Evolutionary conservation across 805 yeast genomes (phyloP).

Genomic region (Cyberlindnera saturnus): DNA sequence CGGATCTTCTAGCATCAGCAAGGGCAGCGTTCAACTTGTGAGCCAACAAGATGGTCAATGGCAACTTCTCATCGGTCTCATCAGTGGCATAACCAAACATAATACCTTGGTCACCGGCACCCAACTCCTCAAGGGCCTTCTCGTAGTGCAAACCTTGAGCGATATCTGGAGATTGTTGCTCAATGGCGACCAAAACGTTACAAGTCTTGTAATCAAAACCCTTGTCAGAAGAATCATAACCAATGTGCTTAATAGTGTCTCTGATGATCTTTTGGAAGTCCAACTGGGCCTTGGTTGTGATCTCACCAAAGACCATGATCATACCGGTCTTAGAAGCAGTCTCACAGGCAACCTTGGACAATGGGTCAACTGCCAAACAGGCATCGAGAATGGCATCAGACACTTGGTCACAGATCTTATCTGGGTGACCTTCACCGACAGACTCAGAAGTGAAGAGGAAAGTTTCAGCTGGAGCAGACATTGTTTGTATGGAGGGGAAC

Average conservation of each 20-base stretch:
- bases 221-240: slow-evolving; percentile 92
- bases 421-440: slow-evolving; percentile 94
- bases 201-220: slow-evolving; percentile 99
- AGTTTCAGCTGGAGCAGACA: slow-evolving; percentile 29
- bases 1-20: slow-evolving; percentile 96
- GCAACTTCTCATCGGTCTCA: slow-evolving; percentile 96
- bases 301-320: slow-evolving; percentile 99
- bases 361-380: slow-evolving; percentile 90
- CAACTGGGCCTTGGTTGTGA: slow-evolving; percentile 91
- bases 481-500: slow-evolving; percentile 8
- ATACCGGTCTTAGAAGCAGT: slow-evolving; percentile 99
- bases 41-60: slow-evolving; percentile 88
- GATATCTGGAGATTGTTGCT: slow-evolving; percentile 98
- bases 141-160: slow-evolving; percentile 99
- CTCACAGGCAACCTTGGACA: slow-evolving; percentile 98
- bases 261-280: slow-evolving; percentile 97
- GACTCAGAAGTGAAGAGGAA: slow-evolving; percentile 80
- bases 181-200: slow-evolving; percentile 97
- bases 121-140: slow-evolving; percentile 90
- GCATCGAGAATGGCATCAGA: slow-evolving; percentile 98
- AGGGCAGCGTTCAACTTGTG: slow-evolving; percentile 95
- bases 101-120: slow-evolving; percentile 99
- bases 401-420: slow-evolving; percentile 97
- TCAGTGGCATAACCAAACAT: slow-evolving; percentile 99
- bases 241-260: slow-evolving; percentile 97